These are phyloP conservation scores for Rosa multiflora DNA, from an alignment of 306 rosid species.

Conservation along the genomic window DNA sequence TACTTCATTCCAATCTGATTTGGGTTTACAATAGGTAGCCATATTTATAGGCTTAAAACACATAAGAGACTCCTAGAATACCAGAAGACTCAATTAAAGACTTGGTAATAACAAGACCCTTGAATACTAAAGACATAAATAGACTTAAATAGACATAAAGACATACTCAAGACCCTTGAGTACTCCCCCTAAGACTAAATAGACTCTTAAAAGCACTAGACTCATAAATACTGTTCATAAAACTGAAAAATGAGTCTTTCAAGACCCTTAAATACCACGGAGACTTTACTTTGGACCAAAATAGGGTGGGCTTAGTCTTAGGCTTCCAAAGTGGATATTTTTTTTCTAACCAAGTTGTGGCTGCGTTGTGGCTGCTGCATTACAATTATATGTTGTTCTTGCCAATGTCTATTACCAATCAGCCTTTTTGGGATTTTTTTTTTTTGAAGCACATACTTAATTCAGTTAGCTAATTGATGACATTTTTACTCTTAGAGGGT, in stretches of 20 bases:
- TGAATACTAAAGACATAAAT: neutral
- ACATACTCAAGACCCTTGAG: neutral
- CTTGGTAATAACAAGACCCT: neutral
- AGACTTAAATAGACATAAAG: neutral
- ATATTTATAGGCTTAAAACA: neutral
- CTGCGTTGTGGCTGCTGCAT: neutral
- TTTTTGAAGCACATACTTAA: slow-evolving; percentile 2
- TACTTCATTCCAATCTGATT: neutral
- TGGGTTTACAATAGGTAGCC: neutral
- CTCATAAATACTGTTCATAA: neutral
- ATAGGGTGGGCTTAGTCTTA: neutral
- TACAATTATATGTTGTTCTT: neutral
- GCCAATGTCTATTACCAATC: neutral
- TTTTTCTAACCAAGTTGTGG: neutral
- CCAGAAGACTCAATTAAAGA: neutral
- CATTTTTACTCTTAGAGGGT: slow-evolving; percentile 61
- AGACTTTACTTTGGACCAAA: neutral
- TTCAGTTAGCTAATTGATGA: slow-evolving; percentile 22
- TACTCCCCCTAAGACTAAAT: neutral
- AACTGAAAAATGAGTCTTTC: neutral
- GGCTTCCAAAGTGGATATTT: neutral
- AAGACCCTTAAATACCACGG: neutral
- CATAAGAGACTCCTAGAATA: neutral
- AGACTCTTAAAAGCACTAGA: neutral
- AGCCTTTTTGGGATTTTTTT: neutral